Evolutionary conservation across 2,329 filamentous ascomycete species (phyloP), one percentile per base, ranked within the genome.

Genomic region (Eutypa lata): DNA sequence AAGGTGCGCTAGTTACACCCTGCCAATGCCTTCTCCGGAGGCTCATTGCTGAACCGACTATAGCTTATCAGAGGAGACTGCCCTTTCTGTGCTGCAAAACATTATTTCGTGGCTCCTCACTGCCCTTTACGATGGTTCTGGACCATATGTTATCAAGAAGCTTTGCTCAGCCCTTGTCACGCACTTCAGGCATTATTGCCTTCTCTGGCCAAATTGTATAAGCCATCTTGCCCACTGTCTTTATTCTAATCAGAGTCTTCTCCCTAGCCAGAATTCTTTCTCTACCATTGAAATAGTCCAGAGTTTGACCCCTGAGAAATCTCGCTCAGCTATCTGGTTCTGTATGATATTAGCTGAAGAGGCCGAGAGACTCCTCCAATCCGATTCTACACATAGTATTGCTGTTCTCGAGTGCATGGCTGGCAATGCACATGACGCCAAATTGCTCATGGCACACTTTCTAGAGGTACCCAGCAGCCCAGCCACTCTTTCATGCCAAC

Each of bases 131-230:
- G 74, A 77, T 48, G 76, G 75, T 1, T 78, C 78, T 5, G 79
- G 81, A 2, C 73, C 78, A 3, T 76, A 91, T 50, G 87, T 91
- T 7, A 76, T 83, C 19, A 83, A 84, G 60, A 94, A 94, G 71
- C 76, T 93, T 22, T 89, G 87, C 58, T 87, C 88, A n/a, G 88
- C 88, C 7, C 72, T 93, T 7, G 86, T 88, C 16, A 87, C 87
- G 19, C 91, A 87, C 65, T 91, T 89, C 63, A 76, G 90, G 31
- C 87, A 87, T 53, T 88, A 89, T 56, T 82, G 88, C 11, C 72
- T 78, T 11, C 73, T 81, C 6, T 93, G 89, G 88, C 74, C 76
- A n/a, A 73, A 73, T 48, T 89, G 86, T 56, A 68, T 91, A 33
- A 77, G 76, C 37, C 85, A 88, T 62, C 71, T 90, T n/a, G 63